Conservation (phyloP, 148 eudicot species). For the Chenopodium album region DNA sequence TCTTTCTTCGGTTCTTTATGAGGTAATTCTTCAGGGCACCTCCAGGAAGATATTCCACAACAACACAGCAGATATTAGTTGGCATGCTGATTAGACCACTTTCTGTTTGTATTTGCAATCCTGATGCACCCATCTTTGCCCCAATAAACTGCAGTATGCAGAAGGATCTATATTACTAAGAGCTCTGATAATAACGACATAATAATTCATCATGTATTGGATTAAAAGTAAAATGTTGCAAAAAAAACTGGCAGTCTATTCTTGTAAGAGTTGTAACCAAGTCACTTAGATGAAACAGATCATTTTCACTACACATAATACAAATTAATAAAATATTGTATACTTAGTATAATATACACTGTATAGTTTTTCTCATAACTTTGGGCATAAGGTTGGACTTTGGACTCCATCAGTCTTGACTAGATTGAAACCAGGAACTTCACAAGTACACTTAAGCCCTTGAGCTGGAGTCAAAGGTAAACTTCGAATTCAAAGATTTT, state of each 20-base stretch:
- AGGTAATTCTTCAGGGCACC: constrained; percentile 77
- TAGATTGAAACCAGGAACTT: neutral
- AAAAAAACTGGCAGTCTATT: too few relatives aligned
- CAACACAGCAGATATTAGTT: constrained; percentile 73
- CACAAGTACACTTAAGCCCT: neutral
- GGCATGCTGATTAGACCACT: constrained; percentile 82
- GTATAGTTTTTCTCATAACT: neutral
- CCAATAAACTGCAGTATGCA: constrained; percentile 67
- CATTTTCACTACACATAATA: neutral
- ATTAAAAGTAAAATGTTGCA: too few relatives aligned
- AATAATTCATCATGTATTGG: neutral
- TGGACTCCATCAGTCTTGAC: neutral
- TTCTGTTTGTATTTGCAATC: constrained; percentile 70
- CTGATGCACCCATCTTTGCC: constrained; percentile 83
- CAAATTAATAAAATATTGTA: too few relatives aligned
- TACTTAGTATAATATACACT: too few relatives aligned
- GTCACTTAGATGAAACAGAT: neutral
- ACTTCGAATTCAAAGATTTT: too few relatives aligned
- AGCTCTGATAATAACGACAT: neutral
- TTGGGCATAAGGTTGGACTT: too few relatives aligned
- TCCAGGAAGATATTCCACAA: constrained; percentile 81
- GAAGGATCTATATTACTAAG: constrained; percentile 5
- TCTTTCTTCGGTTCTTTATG: constrained; percentile 71
- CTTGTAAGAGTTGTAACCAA: too few relatives aligned
- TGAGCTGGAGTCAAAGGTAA: neutral